Percentiles rank a stretch among this genome's conserved stretches.
These are phyloP conservation scores for Filobasidium uniguttulatum DNA, from an alignment of 1,284 basidiomycete genomes.

Conservation along the genomic window DNA sequence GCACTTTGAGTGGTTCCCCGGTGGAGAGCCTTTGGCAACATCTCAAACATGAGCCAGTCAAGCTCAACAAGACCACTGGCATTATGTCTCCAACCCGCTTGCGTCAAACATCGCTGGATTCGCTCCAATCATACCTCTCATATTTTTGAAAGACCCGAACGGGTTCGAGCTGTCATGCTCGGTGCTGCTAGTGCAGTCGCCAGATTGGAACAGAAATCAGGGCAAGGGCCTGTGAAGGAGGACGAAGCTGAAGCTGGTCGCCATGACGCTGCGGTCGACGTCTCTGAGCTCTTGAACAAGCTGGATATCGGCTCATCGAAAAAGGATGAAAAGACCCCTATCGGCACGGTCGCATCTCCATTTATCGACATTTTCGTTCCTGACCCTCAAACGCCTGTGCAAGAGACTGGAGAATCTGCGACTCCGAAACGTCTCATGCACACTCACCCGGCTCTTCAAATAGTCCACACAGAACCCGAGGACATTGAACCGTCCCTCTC, in stretches of 20 bases:
- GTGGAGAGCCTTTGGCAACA: background rate
- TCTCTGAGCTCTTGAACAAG: background rate
- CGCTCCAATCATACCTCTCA: slow-evolving; percentile 55
- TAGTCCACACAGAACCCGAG: slow-evolving; percentile 24
- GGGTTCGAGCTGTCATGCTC: slow-evolving; percentile 64
- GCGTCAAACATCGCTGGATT: slow-evolving; percentile 54
- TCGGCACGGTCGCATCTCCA: background rate
- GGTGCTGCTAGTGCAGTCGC: slow-evolving; percentile 66
- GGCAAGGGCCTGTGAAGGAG: slow-evolving; percentile 17
- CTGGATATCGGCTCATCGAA: background rate
- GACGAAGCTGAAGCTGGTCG: slow-evolving; percentile 39
- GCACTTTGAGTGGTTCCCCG: background rate
- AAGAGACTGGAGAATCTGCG: slow-evolving; percentile 14
- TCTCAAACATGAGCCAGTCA: no score
- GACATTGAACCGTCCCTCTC: background rate
- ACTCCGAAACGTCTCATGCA: slow-evolving; percentile 26
- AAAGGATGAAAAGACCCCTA: slow-evolving; percentile 4
- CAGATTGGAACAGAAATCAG: slow-evolving; percentile 45
- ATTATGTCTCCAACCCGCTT: slow-evolving; percentile 37
- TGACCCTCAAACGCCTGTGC: background rate
- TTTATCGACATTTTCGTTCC: background rate
- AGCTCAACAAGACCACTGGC: slow-evolving; percentile 22
- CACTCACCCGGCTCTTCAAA: slow-evolving; percentile 30
- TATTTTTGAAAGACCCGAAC: slow-evolving; percentile 77
- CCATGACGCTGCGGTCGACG: background rate